These are phyloP conservation scores for Populus hybrid DNA, from an alignment of 441 rosid genomes.

Conservation along the genomic window DNA sequence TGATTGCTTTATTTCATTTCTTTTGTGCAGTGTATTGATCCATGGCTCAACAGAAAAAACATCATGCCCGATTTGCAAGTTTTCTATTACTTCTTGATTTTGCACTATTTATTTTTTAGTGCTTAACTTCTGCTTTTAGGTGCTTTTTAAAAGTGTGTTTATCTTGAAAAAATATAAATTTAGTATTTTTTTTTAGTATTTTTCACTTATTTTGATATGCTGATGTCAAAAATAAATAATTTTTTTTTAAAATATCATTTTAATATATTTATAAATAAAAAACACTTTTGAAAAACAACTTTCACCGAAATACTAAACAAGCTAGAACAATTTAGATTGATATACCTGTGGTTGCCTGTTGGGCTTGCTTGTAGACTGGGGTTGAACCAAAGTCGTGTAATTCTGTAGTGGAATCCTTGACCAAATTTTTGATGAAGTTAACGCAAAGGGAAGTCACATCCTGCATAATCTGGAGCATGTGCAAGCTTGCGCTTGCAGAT, in stretches of 20 bases:
- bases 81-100: constrained; percentile 46
- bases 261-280: too few species aligned
- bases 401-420: neutral
- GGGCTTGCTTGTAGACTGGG: constrained; percentile 17
- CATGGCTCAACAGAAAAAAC: constrained; percentile 72
- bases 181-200: too few species aligned
- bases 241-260: too few species aligned
- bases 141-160: too few species aligned
- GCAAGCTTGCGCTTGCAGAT: too few species aligned
- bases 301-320: too few species aligned
- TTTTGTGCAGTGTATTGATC: constrained; percentile 83
- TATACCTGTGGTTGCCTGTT: neutral
- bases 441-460: neutral
- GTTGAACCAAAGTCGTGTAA: constrained; percentile 1
- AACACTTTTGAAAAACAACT: too few species aligned
- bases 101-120: neutral
- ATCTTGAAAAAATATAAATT: too few species aligned
- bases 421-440: neutral
- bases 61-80: constrained; percentile 91
- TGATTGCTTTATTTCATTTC: neutral
- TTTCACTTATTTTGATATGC: too few species aligned
- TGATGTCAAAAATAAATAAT: too few species aligned
- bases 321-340: neutral
- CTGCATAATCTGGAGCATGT: constrained; percentile 1
- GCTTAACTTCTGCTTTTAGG: neutral